Evolutionary conservation across 1,284 basidiomycete genomes (phyloP).

Genomic region (Irpex sp.): DNA sequence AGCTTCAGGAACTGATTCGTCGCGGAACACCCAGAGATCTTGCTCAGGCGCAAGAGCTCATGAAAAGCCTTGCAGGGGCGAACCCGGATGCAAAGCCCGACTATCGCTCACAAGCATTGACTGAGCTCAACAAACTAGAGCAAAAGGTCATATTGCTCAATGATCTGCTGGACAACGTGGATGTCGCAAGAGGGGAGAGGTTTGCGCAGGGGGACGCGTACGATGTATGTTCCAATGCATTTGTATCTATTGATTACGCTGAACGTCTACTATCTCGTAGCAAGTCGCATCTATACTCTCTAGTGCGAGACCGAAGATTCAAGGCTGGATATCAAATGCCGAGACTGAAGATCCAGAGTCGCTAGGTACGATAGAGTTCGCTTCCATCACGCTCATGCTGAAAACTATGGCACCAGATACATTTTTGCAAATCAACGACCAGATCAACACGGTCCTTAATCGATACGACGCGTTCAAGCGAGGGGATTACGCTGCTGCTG

Average conservation of each 20-base stretch:
- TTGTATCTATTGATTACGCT: no score
- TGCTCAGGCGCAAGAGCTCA: slow-evolving; percentile 94
- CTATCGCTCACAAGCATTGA: slow-evolving; percentile 85
- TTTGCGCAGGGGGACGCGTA: slow-evolving; percentile 92
- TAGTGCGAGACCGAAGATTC: slow-evolving; percentile 89
- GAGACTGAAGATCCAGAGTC: slow-evolving; percentile 81
- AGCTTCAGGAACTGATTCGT: slow-evolving; percentile 96
- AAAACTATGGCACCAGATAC: slow-evolving; percentile 54
- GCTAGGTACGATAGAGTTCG: slow-evolving; percentile 54
- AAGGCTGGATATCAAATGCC: slow-evolving; percentile 98
- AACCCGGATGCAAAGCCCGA: slow-evolving; percentile 94
- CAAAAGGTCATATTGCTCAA: slow-evolving; percentile 92
- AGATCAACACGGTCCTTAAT: slow-evolving; percentile 89
- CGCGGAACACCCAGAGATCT: slow-evolving; percentile 95
- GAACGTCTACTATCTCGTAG: slow-evolving; percentile 31
- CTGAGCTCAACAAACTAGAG: slow-evolving; percentile 93
- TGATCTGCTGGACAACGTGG: slow-evolving; percentile 95
- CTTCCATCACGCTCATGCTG: not conserved
- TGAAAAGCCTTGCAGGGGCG: slow-evolving; percentile 95
- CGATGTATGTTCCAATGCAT: slow-evolving; percentile 55
- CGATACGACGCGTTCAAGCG: slow-evolving; percentile 91
- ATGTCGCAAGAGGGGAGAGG: slow-evolving; percentile 61
- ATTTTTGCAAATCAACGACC: slow-evolving; percentile 94
- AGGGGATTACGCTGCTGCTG: slow-evolving; percentile 74
- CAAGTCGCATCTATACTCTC: slow-evolving; percentile 88